Evolutionary conservation across 257 asterid genomes (phyloP).

Genomic region (Lycium ferocissimum): DNA sequence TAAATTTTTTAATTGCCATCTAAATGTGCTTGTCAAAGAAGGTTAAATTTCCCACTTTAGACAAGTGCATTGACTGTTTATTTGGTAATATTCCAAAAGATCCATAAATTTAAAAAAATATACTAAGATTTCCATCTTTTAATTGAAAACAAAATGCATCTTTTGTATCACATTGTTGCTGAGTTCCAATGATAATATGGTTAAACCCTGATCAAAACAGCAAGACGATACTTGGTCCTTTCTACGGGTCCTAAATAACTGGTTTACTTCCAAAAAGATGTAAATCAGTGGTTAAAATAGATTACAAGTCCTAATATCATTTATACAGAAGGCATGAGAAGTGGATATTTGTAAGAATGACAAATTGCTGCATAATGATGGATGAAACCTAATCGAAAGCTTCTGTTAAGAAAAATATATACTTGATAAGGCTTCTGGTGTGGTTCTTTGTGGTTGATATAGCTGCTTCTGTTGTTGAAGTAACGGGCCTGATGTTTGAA

Average conservation of each 20-base stretch:
- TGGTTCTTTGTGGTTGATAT: constrained; percentile 69
- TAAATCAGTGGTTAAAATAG: background rate
- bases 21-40: background rate
- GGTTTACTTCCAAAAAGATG: background rate
- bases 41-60: background rate
- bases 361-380: background rate
- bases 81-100: background rate
- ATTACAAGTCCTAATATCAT: too few species aligned
- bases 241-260: background rate
- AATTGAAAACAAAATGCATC: background rate
- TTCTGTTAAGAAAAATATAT: constrained; percentile 40
- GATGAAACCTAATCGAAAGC: background rate
- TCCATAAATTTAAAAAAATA: background rate
- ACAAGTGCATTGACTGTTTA: background rate
- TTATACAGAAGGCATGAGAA: background rate
- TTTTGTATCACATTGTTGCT: background rate
- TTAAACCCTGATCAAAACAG: background rate
- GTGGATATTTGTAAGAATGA: background rate
- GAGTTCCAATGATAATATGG: background rate
- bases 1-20: background rate
- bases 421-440: constrained; percentile 76
- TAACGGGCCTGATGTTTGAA: constrained; percentile 71
- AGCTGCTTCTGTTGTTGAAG: constrained; percentile 82
- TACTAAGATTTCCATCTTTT: background rate
- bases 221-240: background rate